phyloP scores from a whole-genome alignment of 116 monocot genomes.

The Posidonia oceanica region DNA sequence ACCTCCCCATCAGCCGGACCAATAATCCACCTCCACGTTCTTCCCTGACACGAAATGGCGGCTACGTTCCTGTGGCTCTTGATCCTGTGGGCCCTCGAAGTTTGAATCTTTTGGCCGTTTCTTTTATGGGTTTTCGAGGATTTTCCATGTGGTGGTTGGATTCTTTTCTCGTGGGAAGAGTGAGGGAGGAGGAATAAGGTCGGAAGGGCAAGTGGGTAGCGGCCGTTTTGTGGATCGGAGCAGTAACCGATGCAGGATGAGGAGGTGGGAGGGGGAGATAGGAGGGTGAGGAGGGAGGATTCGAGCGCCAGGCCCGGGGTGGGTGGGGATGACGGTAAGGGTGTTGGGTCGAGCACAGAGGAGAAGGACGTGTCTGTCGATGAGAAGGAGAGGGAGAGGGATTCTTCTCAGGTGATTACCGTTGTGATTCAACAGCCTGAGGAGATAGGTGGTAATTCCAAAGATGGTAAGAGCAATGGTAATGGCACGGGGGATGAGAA shows the following conservation, averaged over 20 bases:
- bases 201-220: slow-evolving; percentile 1
- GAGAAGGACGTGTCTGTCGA: background rate
- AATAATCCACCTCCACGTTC: too few relatives aligned
- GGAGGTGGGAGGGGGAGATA: background rate
- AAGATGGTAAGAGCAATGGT: background rate
- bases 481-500: background rate
- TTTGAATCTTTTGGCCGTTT: too few relatives aligned
- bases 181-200: background rate
- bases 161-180: too few relatives aligned
- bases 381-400: background rate
- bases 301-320: background rate
- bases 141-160: too few relatives aligned
- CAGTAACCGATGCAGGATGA: slow-evolving; percentile 9
- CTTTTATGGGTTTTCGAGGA: too few relatives aligned
- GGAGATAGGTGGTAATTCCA: background rate
- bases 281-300: background rate
- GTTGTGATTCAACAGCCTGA: slow-evolving; percentile 10
- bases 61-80: too few relatives aligned
- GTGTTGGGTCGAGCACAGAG: background rate
- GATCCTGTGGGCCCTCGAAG: too few relatives aligned
- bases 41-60: too few relatives aligned
- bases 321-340: background rate
- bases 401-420: background rate
- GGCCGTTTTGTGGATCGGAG: background rate
- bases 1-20: too few relatives aligned